phyloP scores from a whole-genome alignment of 202 grass and related monocot species.

The Setaria italica region DNA sequence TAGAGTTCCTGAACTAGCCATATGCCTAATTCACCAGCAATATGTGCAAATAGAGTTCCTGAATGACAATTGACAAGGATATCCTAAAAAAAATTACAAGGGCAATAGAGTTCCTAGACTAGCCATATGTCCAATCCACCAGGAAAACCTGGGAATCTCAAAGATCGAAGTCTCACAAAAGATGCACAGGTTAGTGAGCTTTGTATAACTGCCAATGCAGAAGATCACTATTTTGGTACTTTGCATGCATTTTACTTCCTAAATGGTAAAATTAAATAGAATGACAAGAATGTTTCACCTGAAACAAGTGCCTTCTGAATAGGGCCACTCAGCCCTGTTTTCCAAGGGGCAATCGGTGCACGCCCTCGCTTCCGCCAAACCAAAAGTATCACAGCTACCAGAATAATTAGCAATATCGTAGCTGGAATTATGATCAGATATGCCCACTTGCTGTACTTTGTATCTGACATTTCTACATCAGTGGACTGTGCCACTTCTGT shows the following conservation, averaged over 20 bases:
- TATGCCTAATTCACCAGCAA: background rate
- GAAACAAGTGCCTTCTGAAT: constrained; percentile 84
- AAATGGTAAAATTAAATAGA: constrained; percentile 25
- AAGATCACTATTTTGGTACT: background rate
- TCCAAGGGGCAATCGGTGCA: constrained; percentile 74
- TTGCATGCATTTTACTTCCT: constrained; percentile 22
- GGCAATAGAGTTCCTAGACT: constrained; percentile 5
- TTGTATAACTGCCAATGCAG: constrained; percentile 5
- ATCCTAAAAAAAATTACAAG: constrained; percentile 23
- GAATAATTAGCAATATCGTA: constrained; percentile 50
- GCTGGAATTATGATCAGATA: constrained; percentile 59
- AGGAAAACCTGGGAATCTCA: background rate
- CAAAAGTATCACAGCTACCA: constrained; percentile 53
- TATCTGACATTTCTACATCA: constrained; percentile 33
- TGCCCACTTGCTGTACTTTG: constrained; percentile 59
- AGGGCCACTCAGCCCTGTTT: constrained; percentile 79
- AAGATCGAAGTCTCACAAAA: constrained; percentile 34
- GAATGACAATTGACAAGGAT: background rate
- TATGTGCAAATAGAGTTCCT: background rate
- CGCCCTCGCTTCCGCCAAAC: constrained; percentile 58
- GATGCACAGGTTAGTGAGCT: background rate
- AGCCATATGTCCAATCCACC: constrained; percentile 3
- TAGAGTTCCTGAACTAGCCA: constrained; percentile 5
- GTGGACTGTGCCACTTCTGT: constrained; percentile 44
- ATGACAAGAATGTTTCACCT: constrained; percentile 52